Base-by-base conservation (phyloP, 2,329 filamentous ascomycete species). In the Aspergillus sp. region DNA sequence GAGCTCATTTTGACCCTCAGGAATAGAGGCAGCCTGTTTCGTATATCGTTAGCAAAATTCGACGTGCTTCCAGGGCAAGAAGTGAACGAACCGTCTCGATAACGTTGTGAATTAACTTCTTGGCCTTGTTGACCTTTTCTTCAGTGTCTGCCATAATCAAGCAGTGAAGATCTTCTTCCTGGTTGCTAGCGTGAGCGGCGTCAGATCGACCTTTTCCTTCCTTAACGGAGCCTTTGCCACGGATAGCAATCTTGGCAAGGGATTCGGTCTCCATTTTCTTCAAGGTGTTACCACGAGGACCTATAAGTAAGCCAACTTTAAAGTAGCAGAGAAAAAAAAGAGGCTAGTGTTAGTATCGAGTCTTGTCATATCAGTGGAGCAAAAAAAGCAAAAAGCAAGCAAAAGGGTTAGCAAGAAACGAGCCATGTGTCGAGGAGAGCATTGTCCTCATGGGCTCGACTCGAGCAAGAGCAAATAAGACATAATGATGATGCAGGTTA, bases 191-290 rank as follows among this genome's bases (percentile, higher is more conserved):
- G 74, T 98, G 93, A 75, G 93, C 93, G 63, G 93, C 93, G 72
- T 98, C 93, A 76, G 93, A 97, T 60, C 93, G 90, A 60, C 93
- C 93, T 72, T 98, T 98, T 77, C 93, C 93, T 81, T 98, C 93
- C 74, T 98, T 98, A 69, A 98, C 93, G 63, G 93, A 98, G 69
- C 93, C 93, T 75, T 98, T 98, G 77, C 93, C 93, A 74, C 93
- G 91, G 68, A 98, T 98, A 60, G 93, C 93, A 77, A 98, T 98
- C 74, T 98, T 98, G 70, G 93, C 93, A 55, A 85, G 85, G 49
- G 93, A 98, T 74, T 98, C 90, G 65, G 85, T 83, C 72, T 98
- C 93, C 93, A 98, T 98, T 73, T 96, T 98, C 79, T 98, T 98
- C 68, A 98, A 77, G 60, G 93, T 98, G 72, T 98, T 98, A 75